These are phyloP conservation scores for Silybum marianum DNA, from an alignment of 129 eudicot species.

Conservation along the genomic window DNA sequence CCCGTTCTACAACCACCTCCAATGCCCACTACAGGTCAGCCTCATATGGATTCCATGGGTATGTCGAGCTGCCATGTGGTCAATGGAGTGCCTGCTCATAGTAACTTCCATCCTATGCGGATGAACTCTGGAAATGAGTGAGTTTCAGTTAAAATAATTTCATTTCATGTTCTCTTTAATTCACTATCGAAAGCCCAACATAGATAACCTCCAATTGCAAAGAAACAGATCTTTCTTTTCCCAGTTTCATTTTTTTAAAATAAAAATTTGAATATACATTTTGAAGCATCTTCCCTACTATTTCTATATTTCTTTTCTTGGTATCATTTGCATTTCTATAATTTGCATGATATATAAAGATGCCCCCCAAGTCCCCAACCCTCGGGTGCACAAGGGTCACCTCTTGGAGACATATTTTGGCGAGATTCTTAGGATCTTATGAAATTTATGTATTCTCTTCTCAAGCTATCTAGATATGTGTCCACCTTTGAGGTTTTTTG, in stretches of 20 bases:
- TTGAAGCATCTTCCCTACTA: not conserved
- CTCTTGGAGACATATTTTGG: not conserved
- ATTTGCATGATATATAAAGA: not conserved
- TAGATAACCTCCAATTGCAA: not conserved
- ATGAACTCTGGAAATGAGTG: conserved; percentile 85
- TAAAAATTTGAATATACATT: not conserved
- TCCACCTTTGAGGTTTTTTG: no score
- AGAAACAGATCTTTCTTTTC: not conserved
- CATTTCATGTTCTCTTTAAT: not conserved
- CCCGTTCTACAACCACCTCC: conserved; percentile 91
- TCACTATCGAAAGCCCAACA: conserved; percentile 8
- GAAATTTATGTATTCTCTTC: not conserved
- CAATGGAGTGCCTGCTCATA: conserved; percentile 93
- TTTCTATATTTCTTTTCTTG: conserved; percentile 6
- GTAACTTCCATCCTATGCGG: conserved; percentile 82
- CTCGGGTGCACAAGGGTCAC: not conserved
- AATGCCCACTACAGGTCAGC: conserved; percentile 74
- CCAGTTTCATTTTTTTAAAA: not conserved
- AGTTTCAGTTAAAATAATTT: conserved; percentile 13
- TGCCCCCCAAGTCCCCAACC: not conserved
- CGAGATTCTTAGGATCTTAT: not conserved
- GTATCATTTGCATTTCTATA: not conserved
- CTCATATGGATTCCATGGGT: conserved; percentile 89
- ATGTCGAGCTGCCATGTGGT: conserved; percentile 90
- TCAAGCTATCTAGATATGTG: not conserved